A percentile compares a stretch with the other conserved stretches of the same genome.
Evolutionary conservation across 2,329 filamentous ascomycete species (phyloP).

Genomic region (Hirsutella minnesotensis): DNA sequence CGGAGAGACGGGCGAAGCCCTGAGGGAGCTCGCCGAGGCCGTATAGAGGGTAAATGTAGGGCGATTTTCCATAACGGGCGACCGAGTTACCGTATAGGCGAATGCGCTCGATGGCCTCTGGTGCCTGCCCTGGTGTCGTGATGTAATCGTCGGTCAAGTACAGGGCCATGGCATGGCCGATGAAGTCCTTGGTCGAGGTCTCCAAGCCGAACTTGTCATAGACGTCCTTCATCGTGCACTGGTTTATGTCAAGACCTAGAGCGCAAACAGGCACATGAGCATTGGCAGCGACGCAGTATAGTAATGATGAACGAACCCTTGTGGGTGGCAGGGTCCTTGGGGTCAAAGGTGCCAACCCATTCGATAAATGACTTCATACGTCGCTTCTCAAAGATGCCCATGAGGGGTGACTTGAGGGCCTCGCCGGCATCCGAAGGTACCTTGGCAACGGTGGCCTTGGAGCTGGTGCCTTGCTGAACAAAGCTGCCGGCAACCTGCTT

Average conservation of each 20-base stretch:
- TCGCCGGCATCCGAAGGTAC: constrained; percentile 88
- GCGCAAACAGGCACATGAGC: neutral
- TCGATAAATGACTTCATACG: constrained; percentile 94
- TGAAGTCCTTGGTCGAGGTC: constrained; percentile 79
- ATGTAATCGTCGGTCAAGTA: constrained; percentile 88
- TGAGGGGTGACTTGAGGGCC: constrained; percentile 81
- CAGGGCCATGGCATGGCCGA: constrained; percentile 96
- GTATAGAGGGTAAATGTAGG: constrained; percentile 98
- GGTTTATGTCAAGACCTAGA: constrained; percentile 66
- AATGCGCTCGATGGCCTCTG: constrained; percentile 84
- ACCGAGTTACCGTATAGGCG: constrained; percentile 96
- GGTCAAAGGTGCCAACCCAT: constrained; percentile 82
- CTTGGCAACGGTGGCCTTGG: constrained; percentile 88
- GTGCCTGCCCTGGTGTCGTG: constrained; percentile 56
- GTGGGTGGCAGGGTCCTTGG: constrained; percentile 73
- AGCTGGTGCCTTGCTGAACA: constrained; percentile 76
- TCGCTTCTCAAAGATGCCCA: constrained; percentile 97
- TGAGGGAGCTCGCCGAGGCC: constrained; percentile 94
- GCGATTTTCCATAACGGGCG: constrained; percentile 93
- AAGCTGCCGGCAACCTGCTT: constrained; percentile 93
- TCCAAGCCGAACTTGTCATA: constrained; percentile 98
- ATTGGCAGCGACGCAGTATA: neutral
- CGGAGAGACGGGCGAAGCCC: constrained; percentile 91
- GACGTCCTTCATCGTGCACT: constrained; percentile 90
- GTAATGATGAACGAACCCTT: constrained; percentile 52